Percentiles rank a stretch among this genome's conserved stretches.
phyloP scores from a whole-genome alignment of 1,284 basidiomycete species.

The Puccinia coronata region DNA sequence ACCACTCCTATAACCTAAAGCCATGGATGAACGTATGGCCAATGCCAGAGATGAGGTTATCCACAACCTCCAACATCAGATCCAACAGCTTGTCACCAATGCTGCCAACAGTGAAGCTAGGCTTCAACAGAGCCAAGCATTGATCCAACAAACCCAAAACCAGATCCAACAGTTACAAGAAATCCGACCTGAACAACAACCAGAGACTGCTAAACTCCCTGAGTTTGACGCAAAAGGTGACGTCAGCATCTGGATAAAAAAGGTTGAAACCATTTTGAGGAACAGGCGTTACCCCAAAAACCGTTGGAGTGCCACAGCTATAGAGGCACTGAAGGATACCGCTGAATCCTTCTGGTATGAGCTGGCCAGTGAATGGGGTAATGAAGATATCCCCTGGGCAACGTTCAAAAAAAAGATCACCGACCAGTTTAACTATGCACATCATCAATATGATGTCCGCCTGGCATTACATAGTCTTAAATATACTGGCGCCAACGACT shows the following conservation, averaged over 20 bases:
- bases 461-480: neutral
- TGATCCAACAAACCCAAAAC: neutral
- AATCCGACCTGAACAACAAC: too few relatives aligned
- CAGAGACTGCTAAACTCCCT: neutral
- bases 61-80: neutral
- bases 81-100: neutral
- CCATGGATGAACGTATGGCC: neutral
- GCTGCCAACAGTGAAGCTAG: too few relatives aligned
- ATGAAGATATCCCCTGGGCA: neutral
- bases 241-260: constrained; percentile 26
- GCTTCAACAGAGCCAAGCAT: too few relatives aligned
- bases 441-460: too few relatives aligned
- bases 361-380: neutral
- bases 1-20: too few relatives aligned
- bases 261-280: neutral
- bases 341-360: constrained; percentile 27
- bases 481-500: constrained; percentile 5
- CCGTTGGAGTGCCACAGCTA: neutral
- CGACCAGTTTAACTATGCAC: constrained; percentile 14
- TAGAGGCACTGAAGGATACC: neutral
- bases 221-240: constrained; percentile 19
- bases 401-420: neutral
- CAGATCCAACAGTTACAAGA: too few relatives aligned
- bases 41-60: neutral
- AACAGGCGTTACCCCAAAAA: neutral